A percentile compares a stretch with the other conserved stretches of the same genome.
These are phyloP conservation scores for Tephrocybe sp. DNA, from an alignment of 768 basidiomycete genomes.

Conservation along the genomic window DNA sequence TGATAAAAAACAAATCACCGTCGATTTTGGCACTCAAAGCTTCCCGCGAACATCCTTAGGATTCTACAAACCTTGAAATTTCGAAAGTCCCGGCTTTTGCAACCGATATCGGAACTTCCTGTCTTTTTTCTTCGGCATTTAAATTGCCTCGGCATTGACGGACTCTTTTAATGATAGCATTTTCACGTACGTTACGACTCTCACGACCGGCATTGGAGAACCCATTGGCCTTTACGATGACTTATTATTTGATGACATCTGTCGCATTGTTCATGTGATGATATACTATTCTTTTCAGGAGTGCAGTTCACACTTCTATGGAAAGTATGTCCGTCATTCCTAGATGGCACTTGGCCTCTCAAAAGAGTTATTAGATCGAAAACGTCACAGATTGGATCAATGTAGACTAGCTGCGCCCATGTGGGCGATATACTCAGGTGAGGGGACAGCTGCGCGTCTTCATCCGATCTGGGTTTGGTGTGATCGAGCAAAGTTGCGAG, in stretches of 20 bases:
- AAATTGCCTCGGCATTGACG: slow-evolving; percentile 24
- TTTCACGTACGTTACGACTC: slow-evolving; percentile 30
- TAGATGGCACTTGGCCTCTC: not conserved
- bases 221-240: slow-evolving; percentile 24
- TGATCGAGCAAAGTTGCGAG: slow-evolving; percentile 16
- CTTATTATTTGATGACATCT: slow-evolving; percentile 19
- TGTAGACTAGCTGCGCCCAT: slow-evolving; percentile 5
- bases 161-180: slow-evolving; percentile 25
- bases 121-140: slow-evolving; percentile 24
- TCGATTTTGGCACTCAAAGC: slow-evolving; percentile 20
- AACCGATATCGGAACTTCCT: slow-evolving; percentile 24
- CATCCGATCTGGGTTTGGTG: slow-evolving; percentile 2
- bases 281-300: slow-evolving; percentile 3
- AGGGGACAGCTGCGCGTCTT: slow-evolving; percentile 10
- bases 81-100: slow-evolving; percentile 25
- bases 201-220: slow-evolving; percentile 24
- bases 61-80: slow-evolving; percentile 45
- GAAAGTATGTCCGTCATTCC: slow-evolving; percentile 8
- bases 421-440: slow-evolving; percentile 10
- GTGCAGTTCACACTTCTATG: slow-evolving; percentile 1
- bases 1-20: slow-evolving; percentile 7
- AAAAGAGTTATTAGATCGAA: not conserved
- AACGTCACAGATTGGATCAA: slow-evolving; percentile 13
- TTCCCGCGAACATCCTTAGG: slow-evolving; percentile 24
- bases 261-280: slow-evolving; percentile 14